A percentile compares a stretch with the other conserved stretches of the same genome.
phyloP scores from a whole-genome alignment of 371 early-diverging fungal genomes.

The Phascolomyces articulosus region DNA sequence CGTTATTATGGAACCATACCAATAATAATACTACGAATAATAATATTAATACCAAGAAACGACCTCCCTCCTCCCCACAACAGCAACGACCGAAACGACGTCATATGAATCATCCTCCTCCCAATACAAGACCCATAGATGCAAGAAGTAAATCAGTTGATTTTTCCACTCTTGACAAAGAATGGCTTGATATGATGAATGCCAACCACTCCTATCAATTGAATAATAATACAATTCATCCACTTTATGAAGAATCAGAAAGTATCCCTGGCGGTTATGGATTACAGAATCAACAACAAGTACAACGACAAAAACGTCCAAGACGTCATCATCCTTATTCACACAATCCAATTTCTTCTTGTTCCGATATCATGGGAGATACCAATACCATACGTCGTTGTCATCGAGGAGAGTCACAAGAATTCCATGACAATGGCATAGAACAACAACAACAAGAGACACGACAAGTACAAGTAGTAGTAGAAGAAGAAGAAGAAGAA shows the following conservation, averaged over 20 bases:
- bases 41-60: constrained; percentile 1
- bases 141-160: not conserved
- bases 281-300: no score
- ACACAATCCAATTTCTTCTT: no score
- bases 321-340: no score
- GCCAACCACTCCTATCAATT: not conserved
- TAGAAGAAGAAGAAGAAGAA: not conserved
- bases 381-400: no score
- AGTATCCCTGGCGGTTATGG: no score
- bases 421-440: not conserved
- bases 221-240: not conserved
- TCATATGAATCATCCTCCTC: not conserved
- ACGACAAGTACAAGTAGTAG: not conserved
- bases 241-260: no score
- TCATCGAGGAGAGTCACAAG: not conserved
- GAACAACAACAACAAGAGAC: not conserved
- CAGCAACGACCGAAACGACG: not conserved
- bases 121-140: not conserved
- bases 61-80: not conserved
- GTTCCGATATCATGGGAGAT: no score
- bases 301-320: not conserved
- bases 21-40: not conserved
- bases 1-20: not conserved
- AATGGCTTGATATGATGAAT: not conserved
- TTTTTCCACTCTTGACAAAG: not conserved